A percentile compares a stretch with the other conserved stretches of the same genome.
phyloP scores from a whole-genome alignment of 129 eudicot genomes.

The Lonicera japonica region DNA sequence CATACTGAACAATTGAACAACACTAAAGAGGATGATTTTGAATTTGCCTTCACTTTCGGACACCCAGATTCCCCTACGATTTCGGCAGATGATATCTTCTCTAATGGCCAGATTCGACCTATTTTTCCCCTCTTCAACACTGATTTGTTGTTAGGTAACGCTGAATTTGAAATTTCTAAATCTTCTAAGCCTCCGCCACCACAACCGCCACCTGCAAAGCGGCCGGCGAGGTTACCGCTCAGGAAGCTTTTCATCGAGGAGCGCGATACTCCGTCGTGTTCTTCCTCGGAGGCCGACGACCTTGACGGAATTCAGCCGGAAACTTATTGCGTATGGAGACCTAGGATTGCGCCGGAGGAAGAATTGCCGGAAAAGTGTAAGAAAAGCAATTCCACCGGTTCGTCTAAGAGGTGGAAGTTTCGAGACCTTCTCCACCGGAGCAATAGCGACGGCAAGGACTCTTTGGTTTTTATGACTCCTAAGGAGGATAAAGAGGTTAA shows the following conservation, averaged over 20 bases:
- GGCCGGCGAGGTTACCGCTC: conserved; percentile 35
- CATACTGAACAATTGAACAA: background rate
- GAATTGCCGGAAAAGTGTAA: conserved; percentile 29
- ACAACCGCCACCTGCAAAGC: too few relatives aligned
- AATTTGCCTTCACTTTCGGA: conserved; percentile 36
- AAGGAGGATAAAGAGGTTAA: conserved; percentile 11
- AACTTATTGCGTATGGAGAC: conserved; percentile 77
- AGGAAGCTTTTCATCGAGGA: conserved; percentile 61
- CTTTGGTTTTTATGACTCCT: conserved; percentile 16
- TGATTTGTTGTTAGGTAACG: conserved; percentile 28
- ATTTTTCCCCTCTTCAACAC: conserved; percentile 50
- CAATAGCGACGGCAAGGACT: conserved; percentile 46
- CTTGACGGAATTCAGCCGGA: conserved; percentile 50
- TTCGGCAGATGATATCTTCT: conserved; percentile 63
- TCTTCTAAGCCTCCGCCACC: conserved; percentile 13
- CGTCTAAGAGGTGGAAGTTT: conserved; percentile 64
- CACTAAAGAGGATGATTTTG: conserved; percentile 41
- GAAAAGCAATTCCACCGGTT: conserved; percentile 63
- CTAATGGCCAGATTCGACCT: conserved; percentile 57
- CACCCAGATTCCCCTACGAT: conserved; percentile 28
- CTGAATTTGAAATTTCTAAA: conserved; percentile 2
- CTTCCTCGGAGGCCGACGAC: conserved; percentile 57
- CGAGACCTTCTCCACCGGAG: conserved; percentile 44
- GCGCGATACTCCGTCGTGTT: conserved; percentile 46
- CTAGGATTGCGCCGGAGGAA: conserved; percentile 31